phyloP scores from a whole-genome alignment of 345 rosid genomes.

The Linum usitatissimum region DNA sequence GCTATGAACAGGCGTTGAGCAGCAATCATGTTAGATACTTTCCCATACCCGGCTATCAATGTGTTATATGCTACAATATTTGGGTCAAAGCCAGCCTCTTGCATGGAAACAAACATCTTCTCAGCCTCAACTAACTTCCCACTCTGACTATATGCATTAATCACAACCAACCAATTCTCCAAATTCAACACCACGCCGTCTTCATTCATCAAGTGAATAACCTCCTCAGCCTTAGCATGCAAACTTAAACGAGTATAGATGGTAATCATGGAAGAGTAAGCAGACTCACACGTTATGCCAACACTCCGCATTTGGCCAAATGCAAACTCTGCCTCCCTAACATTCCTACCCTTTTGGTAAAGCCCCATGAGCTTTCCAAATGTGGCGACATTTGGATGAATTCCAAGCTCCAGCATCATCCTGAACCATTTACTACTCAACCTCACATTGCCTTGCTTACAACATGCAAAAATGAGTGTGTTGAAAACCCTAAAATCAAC shows the following conservation, averaged over 20 bases:
- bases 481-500: slow-evolving; percentile 55
- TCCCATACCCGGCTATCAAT: slow-evolving; percentile 76
- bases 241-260: slow-evolving; percentile 67
- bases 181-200: slow-evolving; percentile 42
- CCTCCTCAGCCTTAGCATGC: slow-evolving; percentile 60
- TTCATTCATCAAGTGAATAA: slow-evolving; percentile 46
- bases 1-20: slow-evolving; percentile 42
- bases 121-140: slow-evolving; percentile 75
- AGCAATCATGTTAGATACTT: slow-evolving; percentile 56
- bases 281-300: slow-evolving; percentile 63
- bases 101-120: slow-evolving; percentile 42
- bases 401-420: slow-evolving; percentile 62
- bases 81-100: slow-evolving; percentile 37
- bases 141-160: slow-evolving; percentile 73
- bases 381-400: slow-evolving; percentile 68
- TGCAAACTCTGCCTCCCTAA: slow-evolving; percentile 59
- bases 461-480: slow-evolving; percentile 52
- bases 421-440: slow-evolving; percentile 56
- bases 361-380: slow-evolving; percentile 86
- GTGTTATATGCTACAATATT: slow-evolving; percentile 69
- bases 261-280: slow-evolving; percentile 82
- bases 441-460: slow-evolving; percentile 43
- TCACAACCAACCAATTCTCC: slow-evolving; percentile 79
- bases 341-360: slow-evolving; percentile 63
- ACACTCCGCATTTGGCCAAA: slow-evolving; percentile 56